Base-by-base conservation (phyloP, 495 filamentous ascomycete species). In the Evansstolkia leycettana region DNA sequence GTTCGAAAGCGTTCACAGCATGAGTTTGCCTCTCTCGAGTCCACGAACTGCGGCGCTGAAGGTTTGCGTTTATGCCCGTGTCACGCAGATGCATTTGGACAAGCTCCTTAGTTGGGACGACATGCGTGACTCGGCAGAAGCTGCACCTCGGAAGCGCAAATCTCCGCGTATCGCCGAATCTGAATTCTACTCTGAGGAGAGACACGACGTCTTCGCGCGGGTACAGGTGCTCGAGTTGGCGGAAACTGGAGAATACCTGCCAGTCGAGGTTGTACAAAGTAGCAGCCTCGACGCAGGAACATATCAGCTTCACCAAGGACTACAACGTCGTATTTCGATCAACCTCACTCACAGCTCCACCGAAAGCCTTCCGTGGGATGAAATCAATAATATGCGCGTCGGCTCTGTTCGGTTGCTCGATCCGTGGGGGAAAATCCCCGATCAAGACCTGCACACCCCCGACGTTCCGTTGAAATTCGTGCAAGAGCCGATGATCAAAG, bases 31-130 rank as follows among this genome's bases (percentile, higher is more conserved):
- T n/a, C 68, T 92, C 25, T 78, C 78, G 16, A 85, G 83, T 38
- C 75, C 87, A 8, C 75, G 70, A 18, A 75, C 76, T 23, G 76
- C 82, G 7, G 76, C 75, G 6, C 57, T 99, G 28, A 74, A 92
- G 37, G 80, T 96, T n/a, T 84, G 86, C 19, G 80, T 99, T 38
- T 96, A 94, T 51, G 88, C 92, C 17, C 80, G 78, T 44, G 84
- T 94, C 32, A 89, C 82, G 11, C 61, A 78, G 1, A 94, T 95
- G 81, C 90, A 99, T 54, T 72, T 99, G 5, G 90, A 99, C 51
- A 96, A 94, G 57, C 69, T 99, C 24, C 72, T 99, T 3, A 96
- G 92, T 57, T 99, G 90, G 90, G 90, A 99, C 55, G 92, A 94
- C 50, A 94, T 99, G 76, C 73, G 86, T 30, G 89, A 96, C 48